phyloP scores from a whole-genome alignment of 169 alveolate species.

The Cryptosporidium sp. region DNA sequence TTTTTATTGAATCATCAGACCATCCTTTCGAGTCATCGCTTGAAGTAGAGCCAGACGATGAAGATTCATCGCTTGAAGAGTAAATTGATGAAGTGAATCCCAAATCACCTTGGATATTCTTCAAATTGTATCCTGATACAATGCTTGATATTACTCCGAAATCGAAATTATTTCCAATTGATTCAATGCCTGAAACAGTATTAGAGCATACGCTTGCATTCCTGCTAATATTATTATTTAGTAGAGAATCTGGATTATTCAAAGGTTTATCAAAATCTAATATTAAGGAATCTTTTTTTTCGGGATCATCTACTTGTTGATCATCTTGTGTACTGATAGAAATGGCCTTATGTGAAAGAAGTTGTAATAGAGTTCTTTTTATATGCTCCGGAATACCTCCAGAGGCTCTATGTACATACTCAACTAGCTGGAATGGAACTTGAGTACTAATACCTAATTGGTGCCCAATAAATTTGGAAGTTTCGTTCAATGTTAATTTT shows the following conservation, averaged over 20 bases:
- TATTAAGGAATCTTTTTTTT: not conserved
- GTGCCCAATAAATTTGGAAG: conserved; percentile 78
- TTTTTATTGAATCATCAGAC: conserved; percentile 45
- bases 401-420: conserved; percentile 82
- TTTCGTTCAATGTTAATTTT: conserved; percentile 77
- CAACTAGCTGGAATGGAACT: conserved; percentile 77
- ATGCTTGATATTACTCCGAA: not conserved
- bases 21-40: conserved; percentile 33
- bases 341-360: conserved; percentile 75
- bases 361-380: conserved; percentile 76
- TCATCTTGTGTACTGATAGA: conserved; percentile 26
- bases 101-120: conserved; percentile 26
- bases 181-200: conserved; percentile 3
- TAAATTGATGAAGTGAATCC: conserved; percentile 8
- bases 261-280: conserved; percentile 3
- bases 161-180: conserved; percentile 24
- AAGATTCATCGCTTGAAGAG: conserved; percentile 22
- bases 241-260: not conserved
- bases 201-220: conserved; percentile 24
- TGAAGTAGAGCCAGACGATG: conserved; percentile 45
- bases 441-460: conserved; percentile 75
- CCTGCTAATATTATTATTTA: not conserved
- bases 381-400: conserved; percentile 81
- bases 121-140: not conserved
- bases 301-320: conserved; percentile 11